A percentile compares a stretch with the other conserved stretches of the same genome.
Evolutionary conservation across 2,329 filamentous ascomycete species (phyloP).

Genomic region (Sporothrix curviconia): DNA sequence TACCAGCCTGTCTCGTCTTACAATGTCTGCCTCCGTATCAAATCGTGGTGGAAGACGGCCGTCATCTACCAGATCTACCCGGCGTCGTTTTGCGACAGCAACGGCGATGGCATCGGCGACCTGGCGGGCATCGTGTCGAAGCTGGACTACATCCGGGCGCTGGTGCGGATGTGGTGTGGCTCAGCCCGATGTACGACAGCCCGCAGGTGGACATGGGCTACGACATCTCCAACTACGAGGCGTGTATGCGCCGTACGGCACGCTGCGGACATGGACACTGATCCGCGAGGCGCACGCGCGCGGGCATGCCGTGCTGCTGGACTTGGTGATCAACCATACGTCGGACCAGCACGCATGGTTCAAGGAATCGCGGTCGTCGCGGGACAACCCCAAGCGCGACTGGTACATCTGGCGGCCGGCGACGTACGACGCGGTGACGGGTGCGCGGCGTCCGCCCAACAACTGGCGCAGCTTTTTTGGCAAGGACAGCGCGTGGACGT

Average conservation of each 20-base stretch:
- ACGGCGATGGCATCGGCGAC: conserved; percentile 58
- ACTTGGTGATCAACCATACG: conserved; percentile 74
- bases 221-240: conserved; percentile 59
- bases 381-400: conserved; percentile 56
- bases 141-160: conserved; percentile 55
- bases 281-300: conserved; percentile 56
- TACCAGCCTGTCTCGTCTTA: no score
- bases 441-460: conserved; percentile 62
- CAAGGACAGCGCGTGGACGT: conserved; percentile 61
- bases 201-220: conserved; percentile 57
- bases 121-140: conserved; percentile 58
- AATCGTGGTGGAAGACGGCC: conserved; percentile 21
- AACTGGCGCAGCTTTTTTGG: conserved; percentile 65
- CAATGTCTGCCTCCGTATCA: no score
- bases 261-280: conserved; percentile 52
- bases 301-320: conserved; percentile 52
- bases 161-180: conserved; percentile 58
- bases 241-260: conserved; percentile 52
- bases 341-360: conserved; percentile 69
- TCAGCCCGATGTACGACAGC: conserved; percentile 44
- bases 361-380: conserved; percentile 55
- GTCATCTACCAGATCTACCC: conserved; percentile 40
- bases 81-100: conserved; percentile 52
- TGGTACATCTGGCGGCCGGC: conserved; percentile 37
- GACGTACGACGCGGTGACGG: conserved; percentile 45